These are phyloP conservation scores for Annona cherimola DNA, from an alignment of 164 flowering plant genomes.

Conservation along the genomic window DNA sequence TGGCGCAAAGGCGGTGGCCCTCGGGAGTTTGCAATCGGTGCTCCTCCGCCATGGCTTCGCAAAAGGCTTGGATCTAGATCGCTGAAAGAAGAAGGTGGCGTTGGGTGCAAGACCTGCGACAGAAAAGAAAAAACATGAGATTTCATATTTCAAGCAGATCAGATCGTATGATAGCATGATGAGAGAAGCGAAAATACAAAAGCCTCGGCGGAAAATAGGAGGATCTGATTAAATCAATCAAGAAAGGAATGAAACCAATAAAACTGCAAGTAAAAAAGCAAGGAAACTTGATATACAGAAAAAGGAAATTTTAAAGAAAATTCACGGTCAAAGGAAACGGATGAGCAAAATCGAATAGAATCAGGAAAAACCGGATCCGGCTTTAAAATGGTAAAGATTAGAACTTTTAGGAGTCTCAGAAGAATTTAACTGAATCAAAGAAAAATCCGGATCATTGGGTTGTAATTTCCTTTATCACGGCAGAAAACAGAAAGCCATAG, in stretches of 20 bases:
- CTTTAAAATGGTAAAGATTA: background rate
- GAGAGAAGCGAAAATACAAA: background rate
- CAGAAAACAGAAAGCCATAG: background rate
- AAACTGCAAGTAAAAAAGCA: background rate
- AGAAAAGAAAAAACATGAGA: background rate
- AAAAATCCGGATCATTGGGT: background rate
- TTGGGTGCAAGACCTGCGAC: background rate
- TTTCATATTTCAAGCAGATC: background rate
- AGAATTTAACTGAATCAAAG: background rate
- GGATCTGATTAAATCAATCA: background rate
- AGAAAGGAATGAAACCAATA: background rate
- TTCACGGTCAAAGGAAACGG: background rate
- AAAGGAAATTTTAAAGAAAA: too few species aligned
- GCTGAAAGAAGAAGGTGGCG: background rate
- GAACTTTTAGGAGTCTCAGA: background rate
- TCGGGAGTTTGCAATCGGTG: conserved; percentile 55
- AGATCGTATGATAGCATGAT: background rate
- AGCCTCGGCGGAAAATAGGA: background rate
- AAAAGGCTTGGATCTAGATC: background rate
- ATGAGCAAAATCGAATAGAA: background rate
- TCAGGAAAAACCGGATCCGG: too few species aligned
- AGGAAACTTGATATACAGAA: background rate
- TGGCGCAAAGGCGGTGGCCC: conserved; percentile 60
- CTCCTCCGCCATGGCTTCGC: conserved; percentile 57
- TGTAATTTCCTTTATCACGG: background rate